These are phyloP conservation scores for Coprinopsis strossmayeri DNA, from an alignment of 768 basidiomycete genomes.

Conservation along the genomic window DNA sequence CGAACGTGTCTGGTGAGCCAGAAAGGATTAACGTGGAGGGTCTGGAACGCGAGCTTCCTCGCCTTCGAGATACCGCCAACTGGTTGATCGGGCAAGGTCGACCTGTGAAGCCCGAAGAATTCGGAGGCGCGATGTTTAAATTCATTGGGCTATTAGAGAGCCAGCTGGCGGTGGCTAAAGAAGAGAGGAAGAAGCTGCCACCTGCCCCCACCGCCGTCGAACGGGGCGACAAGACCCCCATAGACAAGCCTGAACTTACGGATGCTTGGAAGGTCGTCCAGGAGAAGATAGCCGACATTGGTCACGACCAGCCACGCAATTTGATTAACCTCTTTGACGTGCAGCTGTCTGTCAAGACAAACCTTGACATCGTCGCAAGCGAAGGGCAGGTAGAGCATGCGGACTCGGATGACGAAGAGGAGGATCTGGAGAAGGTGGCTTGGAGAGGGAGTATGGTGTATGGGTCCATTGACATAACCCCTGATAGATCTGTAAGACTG, in stretches of 20 bases:
- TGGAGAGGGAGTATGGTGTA: no score
- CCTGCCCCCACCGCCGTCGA: background rate
- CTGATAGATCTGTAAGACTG: no score
- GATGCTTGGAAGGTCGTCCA: conserved; percentile 3
- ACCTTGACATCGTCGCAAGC: conserved; percentile 3
- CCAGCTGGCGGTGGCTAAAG: conserved; percentile 7
- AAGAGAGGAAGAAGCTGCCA: conserved; percentile 3
- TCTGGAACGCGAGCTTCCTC: conserved; percentile 9
- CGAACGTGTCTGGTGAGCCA: background rate
- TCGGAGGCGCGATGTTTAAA: background rate
- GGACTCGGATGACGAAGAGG: conserved; percentile 18
- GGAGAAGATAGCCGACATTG: background rate
- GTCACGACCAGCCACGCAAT: conserved; percentile 1
- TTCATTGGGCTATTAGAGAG: conserved; percentile 11
- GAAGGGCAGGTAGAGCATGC: background rate
- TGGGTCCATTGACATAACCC: no score
- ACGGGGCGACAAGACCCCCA: background rate
- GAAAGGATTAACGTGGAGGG: conserved; percentile 4
- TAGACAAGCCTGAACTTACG: background rate
- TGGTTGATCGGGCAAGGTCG: conserved; percentile 5
- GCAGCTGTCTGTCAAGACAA: conserved; percentile 10
- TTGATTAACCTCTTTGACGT: conserved; percentile 13
- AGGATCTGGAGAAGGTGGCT: no score
- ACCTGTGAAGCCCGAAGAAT: conserved; percentile 2
- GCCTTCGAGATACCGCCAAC: conserved; percentile 6